Percentiles rank a stretch among this genome's conserved stretches.
Evolutionary conservation across 768 basidiomycete genomes (phyloP).

Genomic region (Mycena polygramma): DNA sequence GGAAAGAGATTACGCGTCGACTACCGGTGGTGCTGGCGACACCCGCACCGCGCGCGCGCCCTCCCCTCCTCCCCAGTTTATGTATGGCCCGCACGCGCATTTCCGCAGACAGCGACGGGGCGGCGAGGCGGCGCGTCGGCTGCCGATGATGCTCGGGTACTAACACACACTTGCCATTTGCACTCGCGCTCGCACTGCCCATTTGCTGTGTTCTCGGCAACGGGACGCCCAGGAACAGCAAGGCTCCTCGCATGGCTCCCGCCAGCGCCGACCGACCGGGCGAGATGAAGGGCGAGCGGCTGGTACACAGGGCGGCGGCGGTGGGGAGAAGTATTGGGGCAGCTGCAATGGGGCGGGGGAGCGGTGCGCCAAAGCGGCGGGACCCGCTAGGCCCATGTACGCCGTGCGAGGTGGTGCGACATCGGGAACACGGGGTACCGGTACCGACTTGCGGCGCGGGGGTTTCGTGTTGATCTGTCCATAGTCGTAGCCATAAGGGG

Average conservation of each 20-base stretch:
- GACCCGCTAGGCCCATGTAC: constrained; percentile 60
- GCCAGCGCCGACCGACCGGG: constrained; percentile 47
- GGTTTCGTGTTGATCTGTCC: constrained; percentile 36
- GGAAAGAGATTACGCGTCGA: constrained; percentile 67
- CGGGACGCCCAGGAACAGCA: constrained; percentile 34
- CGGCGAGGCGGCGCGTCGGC: too few species aligned
- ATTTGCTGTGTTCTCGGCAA: constrained; percentile 44
- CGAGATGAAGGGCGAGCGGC: constrained; percentile 34
- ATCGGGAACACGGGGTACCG: constrained; percentile 42
- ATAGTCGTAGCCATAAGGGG: constrained; percentile 38
- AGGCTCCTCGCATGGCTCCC: constrained; percentile 37
- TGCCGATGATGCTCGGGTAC: too few species aligned
- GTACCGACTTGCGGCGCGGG: constrained; percentile 50
- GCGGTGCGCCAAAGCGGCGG: constrained; percentile 53
- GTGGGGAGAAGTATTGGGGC: constrained; percentile 52
- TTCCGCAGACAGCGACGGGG: too few species aligned
- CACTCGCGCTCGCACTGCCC: too few species aligned
- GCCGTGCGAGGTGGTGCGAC: constrained; percentile 53
- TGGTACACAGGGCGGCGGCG: constrained; percentile 41
- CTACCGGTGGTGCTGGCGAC: constrained; percentile 68
- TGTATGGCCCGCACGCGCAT: too few species aligned
- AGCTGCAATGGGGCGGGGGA: constrained; percentile 45
- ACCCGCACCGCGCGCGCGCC: constrained; percentile 73
- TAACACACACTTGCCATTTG: too few species aligned
- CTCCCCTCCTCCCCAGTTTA: constrained; percentile 67